These are phyloP conservation scores for Russula griseocarnosa DNA, from an alignment of 768 basidiomycete genomes.

Conservation along the genomic window DNA sequence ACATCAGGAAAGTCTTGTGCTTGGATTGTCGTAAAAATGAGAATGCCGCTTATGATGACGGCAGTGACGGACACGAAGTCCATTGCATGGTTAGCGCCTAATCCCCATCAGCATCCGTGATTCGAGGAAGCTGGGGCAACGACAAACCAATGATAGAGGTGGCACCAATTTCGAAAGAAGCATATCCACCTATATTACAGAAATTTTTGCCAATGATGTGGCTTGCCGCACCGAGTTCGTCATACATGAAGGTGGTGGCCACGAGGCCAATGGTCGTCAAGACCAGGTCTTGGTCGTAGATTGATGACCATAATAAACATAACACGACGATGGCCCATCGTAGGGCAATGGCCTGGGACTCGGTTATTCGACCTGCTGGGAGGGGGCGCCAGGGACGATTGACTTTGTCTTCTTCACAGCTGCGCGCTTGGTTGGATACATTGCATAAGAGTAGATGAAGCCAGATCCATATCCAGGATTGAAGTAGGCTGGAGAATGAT, in stretches of 20 bases:
- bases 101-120: constrained; percentile 22
- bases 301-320: constrained; percentile 26
- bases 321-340: constrained; percentile 28
- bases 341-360: constrained; percentile 24
- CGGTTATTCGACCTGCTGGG: constrained; percentile 31
- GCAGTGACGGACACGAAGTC: constrained; percentile 28
- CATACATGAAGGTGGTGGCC: constrained; percentile 29
- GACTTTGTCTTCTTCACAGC: constrained; percentile 30
- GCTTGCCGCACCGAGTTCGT: constrained; percentile 23
- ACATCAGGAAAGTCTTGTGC: constrained; percentile 32
- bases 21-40: constrained; percentile 32
- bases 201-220: constrained; percentile 29
- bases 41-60: constrained; percentile 27
- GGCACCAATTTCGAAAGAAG: constrained; percentile 30
- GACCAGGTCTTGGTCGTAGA: constrained; percentile 23
- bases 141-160: constrained; percentile 26
- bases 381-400: constrained; percentile 33
- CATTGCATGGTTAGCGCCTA: constrained; percentile 21
- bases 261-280: constrained; percentile 27
- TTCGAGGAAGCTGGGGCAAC: constrained; percentile 12
- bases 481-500: constrained; percentile 19
- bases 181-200: constrained; percentile 29
- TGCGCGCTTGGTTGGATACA: constrained; percentile 31
- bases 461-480: constrained; percentile 31
- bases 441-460: constrained; percentile 31